A percentile compares a stretch with the other conserved stretches of the same genome.
These are phyloP conservation scores for Penicillium sp. DNA, from an alignment of 2,329 filamentous ascomycete species.

Conservation along the genomic window DNA sequence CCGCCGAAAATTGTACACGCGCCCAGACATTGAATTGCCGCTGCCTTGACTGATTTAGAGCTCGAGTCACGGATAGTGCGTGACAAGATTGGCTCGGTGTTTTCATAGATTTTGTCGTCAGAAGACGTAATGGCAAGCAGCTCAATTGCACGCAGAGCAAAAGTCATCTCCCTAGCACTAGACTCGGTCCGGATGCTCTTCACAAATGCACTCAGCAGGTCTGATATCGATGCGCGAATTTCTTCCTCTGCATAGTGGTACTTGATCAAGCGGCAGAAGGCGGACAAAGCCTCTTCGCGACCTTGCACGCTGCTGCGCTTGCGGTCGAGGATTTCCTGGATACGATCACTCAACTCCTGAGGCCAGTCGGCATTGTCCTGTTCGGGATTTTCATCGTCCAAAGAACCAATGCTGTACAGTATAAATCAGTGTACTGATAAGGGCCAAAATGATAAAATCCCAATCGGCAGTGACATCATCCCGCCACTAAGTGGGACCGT, in stretches of 20 bases:
- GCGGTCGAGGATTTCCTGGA: slow-evolving; percentile 70
- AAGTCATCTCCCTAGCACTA: slow-evolving; percentile 65
- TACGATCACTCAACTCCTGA: slow-evolving; percentile 60
- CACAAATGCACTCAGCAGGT: slow-evolving; percentile 64
- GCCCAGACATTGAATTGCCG: slow-evolving; percentile 70
- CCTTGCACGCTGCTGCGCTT: slow-evolving; percentile 74
- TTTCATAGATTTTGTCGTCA: slow-evolving; percentile 64
- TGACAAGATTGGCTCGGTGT: slow-evolving; percentile 58
- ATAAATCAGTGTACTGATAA: slow-evolving; percentile 13
- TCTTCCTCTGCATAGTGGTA: slow-evolving; percentile 64
- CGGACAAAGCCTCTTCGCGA: slow-evolving; percentile 62
- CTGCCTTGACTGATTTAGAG: slow-evolving; percentile 62
- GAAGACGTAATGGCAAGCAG: slow-evolving; percentile 67
- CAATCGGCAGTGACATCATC: slow-evolving; percentile 36
- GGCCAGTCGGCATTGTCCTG: slow-evolving; percentile 59
- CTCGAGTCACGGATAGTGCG: slow-evolving; percentile 64
- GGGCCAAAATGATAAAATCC: slow-evolving; percentile 7
- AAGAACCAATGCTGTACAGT: slow-evolving; percentile 56
- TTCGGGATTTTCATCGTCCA: slow-evolving; percentile 61
- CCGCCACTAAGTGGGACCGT: slow-evolving; percentile 23
- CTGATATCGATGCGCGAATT: slow-evolving; percentile 57
- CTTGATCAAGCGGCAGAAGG: slow-evolving; percentile 64
- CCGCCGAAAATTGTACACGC: slow-evolving; percentile 74
- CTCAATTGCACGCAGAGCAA: slow-evolving; percentile 69
- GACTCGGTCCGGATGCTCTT: slow-evolving; percentile 68